These are phyloP conservation scores for Kentomonas sorsogonicus DNA, from an alignment of 208 protist species.

Conservation along the genomic window DNA sequence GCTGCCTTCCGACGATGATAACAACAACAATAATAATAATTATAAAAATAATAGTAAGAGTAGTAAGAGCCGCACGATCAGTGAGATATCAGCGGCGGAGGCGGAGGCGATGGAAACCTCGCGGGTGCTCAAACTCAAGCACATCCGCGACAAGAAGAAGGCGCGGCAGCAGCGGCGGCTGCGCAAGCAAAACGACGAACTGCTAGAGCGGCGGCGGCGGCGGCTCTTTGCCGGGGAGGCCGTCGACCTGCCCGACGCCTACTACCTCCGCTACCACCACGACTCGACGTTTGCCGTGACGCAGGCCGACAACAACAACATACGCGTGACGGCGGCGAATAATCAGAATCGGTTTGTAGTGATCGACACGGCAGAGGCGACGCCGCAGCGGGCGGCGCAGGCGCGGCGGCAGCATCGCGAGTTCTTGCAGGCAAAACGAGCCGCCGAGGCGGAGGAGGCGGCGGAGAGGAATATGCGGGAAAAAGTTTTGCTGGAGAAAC, in stretches of 20 bases:
- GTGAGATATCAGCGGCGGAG: too few relatives aligned
- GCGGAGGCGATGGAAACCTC: too few relatives aligned
- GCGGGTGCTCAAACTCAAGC: too few relatives aligned
- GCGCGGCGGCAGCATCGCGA: neutral
- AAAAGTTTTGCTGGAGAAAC: too few relatives aligned
- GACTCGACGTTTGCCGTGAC: neutral
- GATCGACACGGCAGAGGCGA: neutral
- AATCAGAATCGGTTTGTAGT: too few relatives aligned
- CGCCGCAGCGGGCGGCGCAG: neutral
- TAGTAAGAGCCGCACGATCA: neutral
- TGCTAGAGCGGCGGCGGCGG: neutral
- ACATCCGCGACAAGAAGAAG: neutral
- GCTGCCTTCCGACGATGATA: too few relatives aligned
- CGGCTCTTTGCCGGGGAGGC: neutral
- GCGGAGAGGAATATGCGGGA: too few relatives aligned
- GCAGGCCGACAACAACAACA: neutral
- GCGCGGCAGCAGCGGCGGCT: neutral
- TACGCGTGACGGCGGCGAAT: neutral
- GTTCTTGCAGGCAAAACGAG: too few relatives aligned
- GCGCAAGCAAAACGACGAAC: neutral
- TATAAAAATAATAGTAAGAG: neutral
- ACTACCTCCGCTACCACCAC: too few relatives aligned
- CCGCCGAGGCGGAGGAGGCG: too few relatives aligned
- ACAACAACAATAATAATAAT: slow-evolving; percentile 3
- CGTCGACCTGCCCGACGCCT: neutral